Evolutionary conservation across 495 filamentous ascomycete species (phyloP), one percentile per base, ranked within the genome.

Genomic region (Hypomontagnella submonticulosa): DNA sequence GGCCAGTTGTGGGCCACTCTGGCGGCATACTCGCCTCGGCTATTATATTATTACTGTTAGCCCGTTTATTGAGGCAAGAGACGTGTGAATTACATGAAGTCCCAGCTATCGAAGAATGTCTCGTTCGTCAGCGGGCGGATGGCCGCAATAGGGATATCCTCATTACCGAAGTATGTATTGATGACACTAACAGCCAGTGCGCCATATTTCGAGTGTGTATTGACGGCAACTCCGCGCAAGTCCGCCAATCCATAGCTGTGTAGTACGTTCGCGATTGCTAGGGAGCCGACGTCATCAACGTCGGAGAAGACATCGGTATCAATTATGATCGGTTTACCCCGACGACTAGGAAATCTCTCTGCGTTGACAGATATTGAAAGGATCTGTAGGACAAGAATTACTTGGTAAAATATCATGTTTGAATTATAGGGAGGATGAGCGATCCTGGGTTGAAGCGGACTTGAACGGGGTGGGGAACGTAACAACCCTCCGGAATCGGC

Each of bases 251-350:
- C 34, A 68, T 70, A 20, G 73, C 77, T 55, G 68, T 73, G 59
- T 34, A 68, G 48, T 20, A 60, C 54, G 16, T 68, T 68, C 16
- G 75, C 77, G 11, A 79, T 40, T 7, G 77, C 60, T 6, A 80
- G 44, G 36, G 78, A 73, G 10, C 72, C 75, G 6, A 72, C 72
- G 57, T 80, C 78, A 36, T 80, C 78, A 19, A 80, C 77, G 32
- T 80, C 78, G 16, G 76, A 79, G 52, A 77, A 79, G 33, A 80
- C 64, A 23, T 79, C 78, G 2, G 78, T 79, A 42, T 80, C 78
- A 16, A 80, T 75, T 16, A 80, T 72, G 13, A 68, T 52, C 4
- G 59, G 54, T 19, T 68, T 68, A 4, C 41, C 41, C 15, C 34
- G 37, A 13, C 30, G 15, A 30, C 30, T 54, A 12, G 36, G 36